Base-by-base conservation (phyloP, 2,329 filamentous ascomycete genomes). In the Sclerotinia trifoliorum region DNA sequence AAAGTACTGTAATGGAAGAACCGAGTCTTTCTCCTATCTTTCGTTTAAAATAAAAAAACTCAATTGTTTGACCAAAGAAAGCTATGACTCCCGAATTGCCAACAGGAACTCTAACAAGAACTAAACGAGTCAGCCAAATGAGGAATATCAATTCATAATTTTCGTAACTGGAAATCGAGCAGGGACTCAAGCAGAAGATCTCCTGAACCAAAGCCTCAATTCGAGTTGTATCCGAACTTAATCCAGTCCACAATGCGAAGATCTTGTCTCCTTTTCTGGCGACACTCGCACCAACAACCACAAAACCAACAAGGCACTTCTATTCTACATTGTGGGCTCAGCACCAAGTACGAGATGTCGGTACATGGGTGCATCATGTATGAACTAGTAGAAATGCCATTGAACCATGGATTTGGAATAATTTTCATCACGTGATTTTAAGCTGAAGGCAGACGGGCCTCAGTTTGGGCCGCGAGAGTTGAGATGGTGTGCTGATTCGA, bases 361-460 rank as follows among this genome's bases (percentile, higher is more conserved):
- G 60, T 29, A 51, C 13, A 39, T 51, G 24, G 24, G 58, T 26
- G 35, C 21, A 51, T 62, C 21, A 15, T 35, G 60, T n/a, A 19
- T 62, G 46, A 26, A 62, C 29, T 5, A 17, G 46, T 46, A 39
- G 21, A 62, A 39, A 32, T 39, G 21, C 13, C 21, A 19, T 35
- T 26, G 60, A 62, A 62, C 60, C 60, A 62, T 39, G 60, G 60
- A 13, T 26, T 51, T 51, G 46, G 60, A 51, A 63, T 10, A 3
- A 26, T 51, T 62, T 26, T 3, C 4, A 11, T 67, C 65, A 67
- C 65, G 65, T 67, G 65, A 67, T 17, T 3, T 10, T 4, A 21
- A 63, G 48, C 65, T 63, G 32, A 19, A 67, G 65, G 56, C 65
- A 67, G 46, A 48, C 65, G 57, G 65, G 65, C 65, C 65, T 67